phyloP scores from a whole-genome alignment of 1,284 basidiomycete species.

The Xerocomus amazonicus region DNA sequence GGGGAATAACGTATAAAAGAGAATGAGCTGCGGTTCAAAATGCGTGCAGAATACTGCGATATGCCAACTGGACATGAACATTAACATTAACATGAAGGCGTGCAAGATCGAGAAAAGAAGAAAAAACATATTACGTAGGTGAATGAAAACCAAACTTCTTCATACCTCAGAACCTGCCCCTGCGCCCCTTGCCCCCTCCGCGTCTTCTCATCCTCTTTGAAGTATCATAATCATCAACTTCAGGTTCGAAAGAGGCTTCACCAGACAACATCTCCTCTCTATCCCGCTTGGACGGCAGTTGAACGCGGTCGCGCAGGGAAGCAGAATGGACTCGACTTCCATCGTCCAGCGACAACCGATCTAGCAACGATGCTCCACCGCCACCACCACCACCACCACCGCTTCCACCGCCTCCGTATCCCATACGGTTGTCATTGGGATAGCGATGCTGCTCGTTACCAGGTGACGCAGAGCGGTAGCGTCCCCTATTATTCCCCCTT shows the following conservation, averaged over 20 bases:
- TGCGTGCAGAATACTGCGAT: slow-evolving; percentile 8
- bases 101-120: background rate
- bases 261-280: slow-evolving; percentile 36
- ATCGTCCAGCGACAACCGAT: slow-evolving; percentile 34
- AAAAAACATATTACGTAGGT: background rate
- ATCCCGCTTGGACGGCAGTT: slow-evolving; percentile 38
- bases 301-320: slow-evolving; percentile 41
- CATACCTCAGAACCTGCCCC: slow-evolving; percentile 15
- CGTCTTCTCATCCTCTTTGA: slow-evolving; percentile 23
- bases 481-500: slow-evolving; percentile 6
- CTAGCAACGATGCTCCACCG: slow-evolving; percentile 37
- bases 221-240: slow-evolving; percentile 27
- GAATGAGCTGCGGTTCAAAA: slow-evolving; percentile 3
- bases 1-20: slow-evolving; percentile 21
- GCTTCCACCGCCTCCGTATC: slow-evolving; percentile 8
- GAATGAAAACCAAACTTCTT: background rate
- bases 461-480: slow-evolving; percentile 16
- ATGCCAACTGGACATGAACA: slow-evolving; percentile 2
- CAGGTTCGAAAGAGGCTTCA: slow-evolving; percentile 15
- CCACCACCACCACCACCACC: too few relatives aligned
- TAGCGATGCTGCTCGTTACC: slow-evolving; percentile 14
- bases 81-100: slow-evolving; percentile 10
- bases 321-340: slow-evolving; percentile 16
- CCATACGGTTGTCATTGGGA: slow-evolving; percentile 14
- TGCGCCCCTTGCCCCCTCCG: slow-evolving; percentile 20